phyloP scores from a whole-genome alignment of 1,284 basidiomycete genomes.

The Pyrrhoderma lamaoense region DNA sequence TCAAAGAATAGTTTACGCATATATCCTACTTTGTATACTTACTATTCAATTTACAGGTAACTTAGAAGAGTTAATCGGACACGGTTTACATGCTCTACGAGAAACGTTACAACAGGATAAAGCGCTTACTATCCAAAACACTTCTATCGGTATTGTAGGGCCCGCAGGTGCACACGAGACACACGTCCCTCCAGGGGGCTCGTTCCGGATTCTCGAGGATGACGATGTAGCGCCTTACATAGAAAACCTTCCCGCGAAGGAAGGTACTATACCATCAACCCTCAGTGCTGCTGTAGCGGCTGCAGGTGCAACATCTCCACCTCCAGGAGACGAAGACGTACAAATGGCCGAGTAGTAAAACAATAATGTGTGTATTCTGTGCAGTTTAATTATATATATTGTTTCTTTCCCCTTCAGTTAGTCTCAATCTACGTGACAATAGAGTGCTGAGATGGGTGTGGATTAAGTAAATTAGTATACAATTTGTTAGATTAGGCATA shows the following conservation, averaged over 20 bases:
- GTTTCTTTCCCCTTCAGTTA: too few relatives aligned
- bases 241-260: constrained; percentile 63
- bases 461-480: too few relatives aligned
- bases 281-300: constrained; percentile 28
- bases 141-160: constrained; percentile 87
- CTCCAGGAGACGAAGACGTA: constrained; percentile 60
- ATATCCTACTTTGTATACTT: constrained; percentile 8
- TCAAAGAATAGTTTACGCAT: neutral
- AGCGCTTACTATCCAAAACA: constrained; percentile 86
- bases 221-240: constrained; percentile 67
- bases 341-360: constrained; percentile 61
- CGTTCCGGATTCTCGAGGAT: constrained; percentile 79
- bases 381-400: neutral
- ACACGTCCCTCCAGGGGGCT: constrained; percentile 39
- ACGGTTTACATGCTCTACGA: constrained; percentile 87
- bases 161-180: constrained; percentile 55
- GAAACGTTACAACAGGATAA: constrained; percentile 98
- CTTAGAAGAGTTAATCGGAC: constrained; percentile 80
- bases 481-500: too few relatives aligned
- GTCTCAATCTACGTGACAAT: too few relatives aligned
- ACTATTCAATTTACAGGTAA: constrained; percentile 35
- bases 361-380: neutral
- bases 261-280: constrained; percentile 30
- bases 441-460: constrained; percentile 6
- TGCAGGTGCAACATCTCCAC: constrained; percentile 25